Evolutionary conservation across 306 rosid genomes (phyloP).

Genomic region (Canavalia gladiata): DNA sequence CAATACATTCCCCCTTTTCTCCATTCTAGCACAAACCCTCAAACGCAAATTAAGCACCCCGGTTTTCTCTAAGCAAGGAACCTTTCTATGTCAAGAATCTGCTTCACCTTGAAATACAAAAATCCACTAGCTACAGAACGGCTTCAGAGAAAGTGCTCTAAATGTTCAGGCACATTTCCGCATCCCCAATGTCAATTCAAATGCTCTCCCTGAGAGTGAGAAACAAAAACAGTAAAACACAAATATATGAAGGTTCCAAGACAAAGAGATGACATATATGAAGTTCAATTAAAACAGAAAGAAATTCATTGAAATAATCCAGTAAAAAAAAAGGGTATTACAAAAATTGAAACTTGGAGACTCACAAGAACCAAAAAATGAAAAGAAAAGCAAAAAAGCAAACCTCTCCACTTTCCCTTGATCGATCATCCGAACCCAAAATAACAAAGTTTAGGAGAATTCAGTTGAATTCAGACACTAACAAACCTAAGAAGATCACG

Average conservation of each 20-base stretch:
- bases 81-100: constrained; percentile 19
- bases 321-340: constrained; percentile 25
- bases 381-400: constrained; percentile 12
- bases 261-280: background rate
- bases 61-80: constrained; percentile 1
- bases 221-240: background rate
- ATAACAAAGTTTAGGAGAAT: background rate
- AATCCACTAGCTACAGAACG: background rate
- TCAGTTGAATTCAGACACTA: constrained; percentile 6
- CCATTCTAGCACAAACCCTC: constrained; percentile 48
- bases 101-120: constrained; percentile 9
- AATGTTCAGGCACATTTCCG: constrained; percentile 35
- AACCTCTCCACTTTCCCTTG: constrained; percentile 17
- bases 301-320: constrained; percentile 3
- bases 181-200: constrained; percentile 5
- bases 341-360: constrained; percentile 33
- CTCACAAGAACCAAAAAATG: background rate
- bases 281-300: constrained; percentile 25
- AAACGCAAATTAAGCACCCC: constrained; percentile 33
- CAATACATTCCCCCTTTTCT: constrained; percentile 47
- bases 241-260: constrained; percentile 12
- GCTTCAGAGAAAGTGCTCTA: constrained; percentile 29
- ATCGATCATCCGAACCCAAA: constrained; percentile 25
- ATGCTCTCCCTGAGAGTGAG: constrained; percentile 33
- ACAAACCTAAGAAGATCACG: constrained; percentile 24